Evolutionary conservation across 345 rosid genomes (phyloP).

Genomic region (Passiflora organensis): DNA sequence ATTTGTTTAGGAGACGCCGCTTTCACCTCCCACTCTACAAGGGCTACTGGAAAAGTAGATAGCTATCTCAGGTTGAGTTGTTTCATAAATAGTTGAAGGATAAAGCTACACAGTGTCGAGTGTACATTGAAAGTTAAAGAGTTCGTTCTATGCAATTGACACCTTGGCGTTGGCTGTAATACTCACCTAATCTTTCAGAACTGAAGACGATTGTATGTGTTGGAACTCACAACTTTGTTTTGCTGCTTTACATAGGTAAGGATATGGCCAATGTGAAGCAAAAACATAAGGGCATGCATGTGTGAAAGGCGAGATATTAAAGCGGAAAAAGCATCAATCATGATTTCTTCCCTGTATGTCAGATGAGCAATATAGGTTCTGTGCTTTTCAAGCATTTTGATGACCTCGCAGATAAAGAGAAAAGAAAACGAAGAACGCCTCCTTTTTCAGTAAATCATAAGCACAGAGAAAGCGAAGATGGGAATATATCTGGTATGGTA

Average conservation of each 20-base stretch:
- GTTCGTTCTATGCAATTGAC: not conserved
- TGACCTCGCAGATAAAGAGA: constrained; percentile 7
- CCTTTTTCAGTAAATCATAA: constrained; percentile 20
- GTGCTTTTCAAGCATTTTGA: constrained; percentile 6
- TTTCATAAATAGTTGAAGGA: not conserved
- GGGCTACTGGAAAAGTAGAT: not conserved
- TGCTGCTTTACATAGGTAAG: not conserved
- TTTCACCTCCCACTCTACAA: constrained; percentile 29
- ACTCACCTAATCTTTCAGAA: not conserved
- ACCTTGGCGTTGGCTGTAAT: not conserved
- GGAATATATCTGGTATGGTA: not conserved
- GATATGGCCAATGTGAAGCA: not conserved
- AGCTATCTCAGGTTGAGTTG: not conserved
- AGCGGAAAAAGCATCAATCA: constrained; percentile 9
- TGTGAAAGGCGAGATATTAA: not conserved
- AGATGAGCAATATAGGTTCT: constrained; percentile 2
- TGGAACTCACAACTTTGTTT: not conserved
- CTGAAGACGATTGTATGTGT: not conserved
- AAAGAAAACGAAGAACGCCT: not conserved
- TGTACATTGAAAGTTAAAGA: not conserved
- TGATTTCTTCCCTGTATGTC: constrained; percentile 5
- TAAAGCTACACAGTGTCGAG: not conserved
- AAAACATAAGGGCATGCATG: not conserved
- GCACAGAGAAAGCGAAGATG: constrained; percentile 3
- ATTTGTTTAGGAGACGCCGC: constrained; percentile 14